Conservation (phyloP, 441 rosid genomes). For the Eruca vesicaria region DNA sequence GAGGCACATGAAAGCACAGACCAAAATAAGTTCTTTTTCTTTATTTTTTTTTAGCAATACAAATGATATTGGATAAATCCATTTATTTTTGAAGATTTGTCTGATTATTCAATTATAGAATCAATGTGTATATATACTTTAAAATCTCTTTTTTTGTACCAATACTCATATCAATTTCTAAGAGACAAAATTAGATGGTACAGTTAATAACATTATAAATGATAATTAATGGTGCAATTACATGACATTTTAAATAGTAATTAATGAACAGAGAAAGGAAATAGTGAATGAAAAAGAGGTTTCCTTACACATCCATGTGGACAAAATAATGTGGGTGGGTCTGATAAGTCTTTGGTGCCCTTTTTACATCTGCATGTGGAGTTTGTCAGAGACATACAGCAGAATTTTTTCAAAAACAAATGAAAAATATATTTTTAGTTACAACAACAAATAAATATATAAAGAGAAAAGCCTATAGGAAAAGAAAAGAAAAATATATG, state of each 20-base stretch:
- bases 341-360: constrained; percentile 43
- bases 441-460: not conserved
- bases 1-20: constrained; percentile 26
- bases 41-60: not conserved
- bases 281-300: constrained; percentile 25
- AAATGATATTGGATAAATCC: not conserved
- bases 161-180: constrained; percentile 2
- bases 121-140: not conserved
- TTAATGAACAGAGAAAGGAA: constrained; percentile 11
- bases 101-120: not conserved
- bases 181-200: constrained; percentile 9
- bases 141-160: not conserved
- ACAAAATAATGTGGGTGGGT: constrained; percentile 64
- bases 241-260: not conserved
- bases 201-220: constrained; percentile 17
- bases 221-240: constrained; percentile 11
- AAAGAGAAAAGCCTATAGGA: not conserved
- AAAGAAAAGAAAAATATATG: not conserved
- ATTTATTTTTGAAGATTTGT: not conserved
- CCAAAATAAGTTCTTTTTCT: not conserved
- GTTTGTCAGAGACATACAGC: constrained; percentile 53
- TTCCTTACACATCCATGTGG: constrained; percentile 51
- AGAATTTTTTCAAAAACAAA: not conserved
- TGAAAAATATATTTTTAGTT: not conserved
- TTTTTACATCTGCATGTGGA: constrained; percentile 62